Base-by-base conservation (phyloP, 1,284 basidiomycete genomes). In the Waitea zeae region DNA sequence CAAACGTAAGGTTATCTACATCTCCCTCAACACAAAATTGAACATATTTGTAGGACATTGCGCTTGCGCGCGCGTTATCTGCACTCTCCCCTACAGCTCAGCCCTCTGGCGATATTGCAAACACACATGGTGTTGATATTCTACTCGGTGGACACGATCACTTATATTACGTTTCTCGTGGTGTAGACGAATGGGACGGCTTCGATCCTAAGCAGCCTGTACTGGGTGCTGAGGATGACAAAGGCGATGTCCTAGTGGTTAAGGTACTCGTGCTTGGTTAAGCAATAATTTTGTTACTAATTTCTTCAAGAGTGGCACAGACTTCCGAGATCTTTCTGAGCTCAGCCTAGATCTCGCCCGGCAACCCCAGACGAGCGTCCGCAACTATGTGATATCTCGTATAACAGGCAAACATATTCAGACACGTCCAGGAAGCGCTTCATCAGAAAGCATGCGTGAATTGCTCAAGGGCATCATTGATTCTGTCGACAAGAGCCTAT, bases 81-180 rank as follows among this genome's bases (percentile, higher is more conserved):
- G 80, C 66, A 19, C 62, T 59, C 40, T 80, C 66, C 3, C 70
- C 78, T 1, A 57, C 61, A 4, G 61, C 60, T 3, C 74, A 75
- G 42, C 41, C 6, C 11, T 9, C 29, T 7, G 7, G 56, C 12
- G 48, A 50, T 1, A 47, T 55, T 1, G 52, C 55, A 30, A 53
- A 58, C 32, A 50, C 58, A 27, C 87, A 95, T 42, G 89, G 89
- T 5, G 75, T 79, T 1, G 89, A 95, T 48, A 54, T 93, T 13
- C 55, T 95, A 30, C 66, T 93, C 5, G 89, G 89, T 3, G 89
- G 89, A 0, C 89, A 95, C 44, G 89, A 95, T 47, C 89, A 95
- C 44, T 58, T 82, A 4, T 89, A 88, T 57, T 84, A 79, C 53
- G 70, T 81, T 32, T 78, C 83, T 9, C 76, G 68, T 46, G 89